phyloP scores from a whole-genome alignment of 75 land plant genomes.

The Selaginella tamariscina region DNA sequence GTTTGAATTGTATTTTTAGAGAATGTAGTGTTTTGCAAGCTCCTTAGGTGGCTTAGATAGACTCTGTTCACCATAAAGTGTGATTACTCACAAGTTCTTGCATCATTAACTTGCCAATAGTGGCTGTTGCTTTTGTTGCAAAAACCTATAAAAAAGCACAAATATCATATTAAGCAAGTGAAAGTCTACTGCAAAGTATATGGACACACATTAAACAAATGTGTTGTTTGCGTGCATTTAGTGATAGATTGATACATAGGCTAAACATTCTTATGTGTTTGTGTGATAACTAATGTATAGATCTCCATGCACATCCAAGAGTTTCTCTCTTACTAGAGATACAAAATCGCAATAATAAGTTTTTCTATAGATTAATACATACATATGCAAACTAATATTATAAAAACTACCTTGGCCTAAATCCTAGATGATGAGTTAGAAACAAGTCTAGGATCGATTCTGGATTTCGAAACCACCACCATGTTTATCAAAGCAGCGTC shows the following conservation, averaged over 20 bases:
- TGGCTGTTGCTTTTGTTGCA: slow-evolving; percentile 63
- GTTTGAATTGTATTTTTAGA: slow-evolving; percentile 35
- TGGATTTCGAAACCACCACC: slow-evolving; percentile 67
- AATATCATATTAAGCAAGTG: too few relatives aligned
- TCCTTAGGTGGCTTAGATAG: not conserved
- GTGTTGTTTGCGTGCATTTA: too few relatives aligned
- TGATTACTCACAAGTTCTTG: slow-evolving; percentile 74
- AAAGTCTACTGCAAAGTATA: too few relatives aligned
- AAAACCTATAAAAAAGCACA: too few relatives aligned
- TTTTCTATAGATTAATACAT: too few relatives aligned
- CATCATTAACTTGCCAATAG: slow-evolving; percentile 74
- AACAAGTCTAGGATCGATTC: slow-evolving; percentile 70
- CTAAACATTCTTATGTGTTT: too few relatives aligned
- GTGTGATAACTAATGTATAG: too few relatives aligned
- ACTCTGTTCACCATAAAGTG: slow-evolving; percentile 35
- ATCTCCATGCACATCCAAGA: too few relatives aligned
- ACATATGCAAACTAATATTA: not conserved
- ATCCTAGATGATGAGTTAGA: slow-evolving; percentile 40
- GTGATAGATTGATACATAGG: too few relatives aligned
- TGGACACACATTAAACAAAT: too few relatives aligned
- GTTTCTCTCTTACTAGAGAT: too few relatives aligned
- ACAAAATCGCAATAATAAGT: too few relatives aligned
- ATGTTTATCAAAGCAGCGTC: slow-evolving; percentile 55
- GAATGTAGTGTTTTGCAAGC: slow-evolving; percentile 16
- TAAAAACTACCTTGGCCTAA: slow-evolving; percentile 47